These are phyloP conservation scores for Vigna radiata DNA, from an alignment of 306 rosid genomes.

Conservation along the genomic window DNA sequence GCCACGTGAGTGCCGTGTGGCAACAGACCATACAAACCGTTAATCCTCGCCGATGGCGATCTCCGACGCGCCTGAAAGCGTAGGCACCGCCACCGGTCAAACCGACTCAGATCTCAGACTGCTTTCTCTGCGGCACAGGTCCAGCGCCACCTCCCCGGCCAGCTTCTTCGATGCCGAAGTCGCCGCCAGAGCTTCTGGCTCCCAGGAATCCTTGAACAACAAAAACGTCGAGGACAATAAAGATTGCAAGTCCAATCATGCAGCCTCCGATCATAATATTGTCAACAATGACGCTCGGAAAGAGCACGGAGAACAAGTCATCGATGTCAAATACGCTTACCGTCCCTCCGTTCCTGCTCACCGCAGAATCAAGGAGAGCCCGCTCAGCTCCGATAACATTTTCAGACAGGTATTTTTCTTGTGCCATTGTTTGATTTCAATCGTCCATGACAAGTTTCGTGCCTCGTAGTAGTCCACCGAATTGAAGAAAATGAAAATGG, in stretches of 20 bases:
- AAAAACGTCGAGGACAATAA: slow-evolving; percentile 44
- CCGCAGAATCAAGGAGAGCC: slow-evolving; percentile 80
- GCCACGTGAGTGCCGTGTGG: slow-evolving; percentile 34
- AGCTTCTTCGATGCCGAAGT: slow-evolving; percentile 40
- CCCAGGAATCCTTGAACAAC: slow-evolving; percentile 43
- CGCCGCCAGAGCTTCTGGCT: slow-evolving; percentile 44
- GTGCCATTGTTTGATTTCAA: not conserved
- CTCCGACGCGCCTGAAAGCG: slow-evolving; percentile 58
- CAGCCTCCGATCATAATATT: slow-evolving; percentile 10
- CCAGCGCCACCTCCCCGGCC: slow-evolving; percentile 34
- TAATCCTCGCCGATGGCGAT: slow-evolving; percentile 59
- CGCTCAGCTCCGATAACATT: slow-evolving; percentile 87
- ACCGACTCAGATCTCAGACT: slow-evolving; percentile 59
- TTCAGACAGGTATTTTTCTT: slow-evolving; percentile 70
- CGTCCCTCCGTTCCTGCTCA: slow-evolving; percentile 92
- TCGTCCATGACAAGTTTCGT: slow-evolving; percentile 39
- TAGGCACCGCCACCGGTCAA: slow-evolving; percentile 34
- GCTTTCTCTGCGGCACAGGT: slow-evolving; percentile 62
- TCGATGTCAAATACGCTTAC: slow-evolving; percentile 54
- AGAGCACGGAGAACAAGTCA: slow-evolving; percentile 28
- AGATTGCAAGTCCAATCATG: slow-evolving; percentile 50
- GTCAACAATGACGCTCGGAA: slow-evolving; percentile 19
- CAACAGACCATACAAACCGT: not conserved
- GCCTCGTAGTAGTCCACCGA: slow-evolving; percentile 9
- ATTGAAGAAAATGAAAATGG: not conserved